Evolutionary conservation across 441 rosid genomes (phyloP).

Genomic region (Omphalea diandra): DNA sequence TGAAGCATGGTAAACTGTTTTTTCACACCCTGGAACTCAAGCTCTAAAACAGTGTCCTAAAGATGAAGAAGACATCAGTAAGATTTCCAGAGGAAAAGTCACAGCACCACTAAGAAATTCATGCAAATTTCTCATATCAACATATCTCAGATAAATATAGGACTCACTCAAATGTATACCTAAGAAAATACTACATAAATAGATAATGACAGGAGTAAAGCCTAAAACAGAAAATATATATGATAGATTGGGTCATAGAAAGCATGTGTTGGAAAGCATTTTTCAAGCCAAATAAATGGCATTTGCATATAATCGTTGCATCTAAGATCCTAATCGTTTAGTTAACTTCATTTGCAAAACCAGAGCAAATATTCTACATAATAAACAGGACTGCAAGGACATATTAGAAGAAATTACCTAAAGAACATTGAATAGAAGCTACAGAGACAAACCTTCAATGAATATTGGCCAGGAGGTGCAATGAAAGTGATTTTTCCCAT

Average conservation of each 20-base stretch:
- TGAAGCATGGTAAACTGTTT: constrained; percentile 97
- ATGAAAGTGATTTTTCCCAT: constrained; percentile 93
- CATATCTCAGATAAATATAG: neutral
- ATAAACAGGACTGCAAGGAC: neutral
- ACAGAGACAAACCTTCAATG: constrained; percentile 64
- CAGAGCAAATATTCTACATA: neutral
- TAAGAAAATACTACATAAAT: neutral
- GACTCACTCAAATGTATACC: neutral
- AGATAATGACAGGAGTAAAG: neutral
- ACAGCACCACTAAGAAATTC: neutral
- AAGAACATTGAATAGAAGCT: constrained; percentile 1
- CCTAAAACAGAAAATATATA: neutral
- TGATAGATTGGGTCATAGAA: neutral
- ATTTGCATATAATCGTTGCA: neutral
- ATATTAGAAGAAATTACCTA: neutral
- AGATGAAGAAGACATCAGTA: constrained; percentile 12
- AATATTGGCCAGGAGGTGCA: constrained; percentile 99
- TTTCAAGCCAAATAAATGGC: neutral
- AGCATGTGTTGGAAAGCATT: neutral
- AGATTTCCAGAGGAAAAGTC: neutral
- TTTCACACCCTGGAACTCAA: constrained; percentile 97
- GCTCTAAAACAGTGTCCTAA: constrained; percentile 95
- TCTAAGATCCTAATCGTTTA: neutral
- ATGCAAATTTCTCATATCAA: neutral
- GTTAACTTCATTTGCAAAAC: constrained; percentile 1